Base-by-base conservation (phyloP, 768 basidiomycete species). In the Calocybe cyanea region DNA sequence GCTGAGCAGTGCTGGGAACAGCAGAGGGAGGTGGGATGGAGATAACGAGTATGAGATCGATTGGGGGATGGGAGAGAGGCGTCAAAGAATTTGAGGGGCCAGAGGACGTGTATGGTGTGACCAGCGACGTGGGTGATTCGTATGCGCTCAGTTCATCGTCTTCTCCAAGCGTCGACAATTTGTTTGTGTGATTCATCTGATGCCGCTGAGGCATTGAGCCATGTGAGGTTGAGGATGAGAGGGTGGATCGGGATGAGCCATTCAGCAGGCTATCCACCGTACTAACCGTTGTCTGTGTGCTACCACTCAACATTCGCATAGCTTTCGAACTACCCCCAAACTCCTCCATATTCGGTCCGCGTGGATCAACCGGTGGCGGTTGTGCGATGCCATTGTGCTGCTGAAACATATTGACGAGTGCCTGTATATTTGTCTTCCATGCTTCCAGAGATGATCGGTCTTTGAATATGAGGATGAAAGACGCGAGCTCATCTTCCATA, bases 401-500 rank as follows among this genome's bases (percentile, higher is more conserved):
- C 55, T 88, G 87, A 65, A 85, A 85, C 58, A 77, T 68, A 44
- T 73, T 73, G 33, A 98, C 83, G 4, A 97, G 80, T 0, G 74
- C 68, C 59, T 88, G 84, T 52, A 99, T 87, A 46, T 86, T 87
- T 41, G 73, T 76, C 61, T 77, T 84, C 96, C 96, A 98, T 0
- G 86, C 76, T 58, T 97, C 92, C 46, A 96, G 75, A 2, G 86
- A 86, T n/a, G 82, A 71, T 23, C 88, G 81, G 44, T 98, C 91
- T 59, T 85, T 87, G 77, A 96, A 99, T 57, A 92, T 86, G 38
- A 99, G 77, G 64, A 97, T 95, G 68, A 99, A 98, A 41, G 87
- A 89, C 50, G 96, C 94, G 45, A 96, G 71, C 59, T 95, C 92
- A 61, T 98, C 95, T 68, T 93, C 91, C 93, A 99, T 97, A 57